These are phyloP conservation scores for Aspergillus haitiensis DNA, from an alignment of 495 filamentous ascomycete genomes.

Conservation along the genomic window DNA sequence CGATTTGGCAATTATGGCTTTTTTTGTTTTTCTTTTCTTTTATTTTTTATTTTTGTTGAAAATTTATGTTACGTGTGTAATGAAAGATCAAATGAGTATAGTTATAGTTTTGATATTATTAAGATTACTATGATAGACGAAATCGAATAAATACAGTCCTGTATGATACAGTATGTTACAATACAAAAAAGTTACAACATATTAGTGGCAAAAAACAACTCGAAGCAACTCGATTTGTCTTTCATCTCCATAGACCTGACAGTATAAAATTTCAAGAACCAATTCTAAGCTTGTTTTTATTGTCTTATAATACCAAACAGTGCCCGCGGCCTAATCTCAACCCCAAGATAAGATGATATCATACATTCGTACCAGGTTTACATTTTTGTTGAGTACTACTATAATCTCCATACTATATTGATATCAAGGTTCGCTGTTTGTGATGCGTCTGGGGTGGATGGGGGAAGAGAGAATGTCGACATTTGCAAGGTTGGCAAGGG, in stretches of 20 bases:
- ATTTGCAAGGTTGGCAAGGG: constrained; percentile 9
- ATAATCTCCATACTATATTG: constrained; percentile 19
- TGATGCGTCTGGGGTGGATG: constrained; percentile 9
- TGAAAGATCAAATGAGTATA: neutral
- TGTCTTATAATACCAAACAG: neutral
- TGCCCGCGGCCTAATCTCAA: neutral
- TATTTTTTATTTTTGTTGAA: constrained; percentile 20
- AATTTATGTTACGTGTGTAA: neutral
- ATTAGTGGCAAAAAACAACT: neutral
- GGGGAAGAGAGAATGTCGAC: constrained; percentile 13
- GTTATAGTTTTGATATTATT: neutral
- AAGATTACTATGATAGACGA: neutral
- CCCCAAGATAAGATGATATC: neutral
- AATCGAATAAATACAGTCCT: neutral
- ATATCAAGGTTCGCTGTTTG: constrained; percentile 19
- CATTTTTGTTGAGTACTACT: constrained; percentile 20
- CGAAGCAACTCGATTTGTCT: no score
- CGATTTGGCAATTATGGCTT: neutral
- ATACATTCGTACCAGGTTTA: constrained; percentile 7
- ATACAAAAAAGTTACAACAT: neutral
- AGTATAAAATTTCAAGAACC: no score
- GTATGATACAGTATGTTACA: constrained; percentile 5
- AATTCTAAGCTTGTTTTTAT: no score
- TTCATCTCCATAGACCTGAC: no score
- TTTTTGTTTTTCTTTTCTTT: constrained; percentile 13